Percentiles rank a stretch among this genome's conserved stretches.
phyloP scores from a whole-genome alignment of 108 stramenopile genomes.

The Seminavis robusta region DNA sequence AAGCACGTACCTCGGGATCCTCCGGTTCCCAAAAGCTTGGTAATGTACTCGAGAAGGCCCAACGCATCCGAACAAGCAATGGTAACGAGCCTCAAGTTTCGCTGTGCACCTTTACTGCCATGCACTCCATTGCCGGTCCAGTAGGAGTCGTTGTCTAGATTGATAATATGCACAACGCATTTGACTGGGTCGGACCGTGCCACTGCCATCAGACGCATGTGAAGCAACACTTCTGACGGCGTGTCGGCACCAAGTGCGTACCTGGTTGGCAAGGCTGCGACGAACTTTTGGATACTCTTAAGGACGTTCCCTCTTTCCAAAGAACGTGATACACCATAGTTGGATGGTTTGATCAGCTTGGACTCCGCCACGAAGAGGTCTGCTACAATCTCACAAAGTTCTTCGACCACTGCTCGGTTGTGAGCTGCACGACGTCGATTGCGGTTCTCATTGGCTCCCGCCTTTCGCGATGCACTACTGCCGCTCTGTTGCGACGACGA shows the following conservation, averaged over 20 bases:
- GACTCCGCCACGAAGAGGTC: slow-evolving; percentile 38
- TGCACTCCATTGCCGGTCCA: background rate
- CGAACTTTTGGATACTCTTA: slow-evolving; percentile 9
- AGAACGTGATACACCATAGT: slow-evolving; percentile 27
- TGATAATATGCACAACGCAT: slow-evolving; percentile 27
- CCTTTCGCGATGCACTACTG: too few species aligned
- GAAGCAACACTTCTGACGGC: slow-evolving; percentile 29
- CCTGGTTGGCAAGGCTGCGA: slow-evolving; percentile 22
- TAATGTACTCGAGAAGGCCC: slow-evolving; percentile 34
- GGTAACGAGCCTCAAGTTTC: slow-evolving; percentile 16
- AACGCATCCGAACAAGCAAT: slow-evolving; percentile 21
- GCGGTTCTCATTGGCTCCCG: slow-evolving; percentile 13
- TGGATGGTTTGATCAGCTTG: slow-evolving; percentile 23
- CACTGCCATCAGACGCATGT: slow-evolving; percentile 38
- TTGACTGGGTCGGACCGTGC: slow-evolving; percentile 14
- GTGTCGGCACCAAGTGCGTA: slow-evolving; percentile 32
- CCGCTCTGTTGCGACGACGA: background rate
- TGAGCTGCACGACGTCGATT: slow-evolving; percentile 29
- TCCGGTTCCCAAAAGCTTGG: slow-evolving; percentile 22
- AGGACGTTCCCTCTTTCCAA: slow-evolving; percentile 7
- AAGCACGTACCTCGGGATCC: slow-evolving; percentile 23
- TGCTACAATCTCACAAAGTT: slow-evolving; percentile 33
- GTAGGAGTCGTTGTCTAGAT: slow-evolving; percentile 11
- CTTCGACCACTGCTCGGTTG: slow-evolving; percentile 26
- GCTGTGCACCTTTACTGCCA: background rate